A percentile compares a stretch with the other conserved stretches of the same genome.
phyloP scores from a whole-genome alignment of 2,329 filamentous ascomycete species.

The Talaromyces pinophilus region DNA sequence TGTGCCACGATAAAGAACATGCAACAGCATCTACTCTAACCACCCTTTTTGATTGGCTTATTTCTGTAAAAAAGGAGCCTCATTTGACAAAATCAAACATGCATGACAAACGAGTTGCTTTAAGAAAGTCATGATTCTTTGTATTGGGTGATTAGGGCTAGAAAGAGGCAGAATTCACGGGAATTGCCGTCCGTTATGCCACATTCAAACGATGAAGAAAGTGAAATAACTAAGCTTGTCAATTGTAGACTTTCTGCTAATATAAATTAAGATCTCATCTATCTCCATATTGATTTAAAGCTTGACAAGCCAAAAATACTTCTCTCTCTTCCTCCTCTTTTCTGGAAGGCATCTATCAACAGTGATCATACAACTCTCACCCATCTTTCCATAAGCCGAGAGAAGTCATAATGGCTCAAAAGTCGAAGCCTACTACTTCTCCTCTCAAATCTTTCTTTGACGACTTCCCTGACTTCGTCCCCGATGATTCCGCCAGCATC shows the following conservation, averaged over 20 bases:
- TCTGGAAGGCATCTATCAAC: background rate
- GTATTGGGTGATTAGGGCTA: background rate
- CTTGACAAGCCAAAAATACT: background rate
- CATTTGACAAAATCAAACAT: background rate
- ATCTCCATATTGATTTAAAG: background rate
- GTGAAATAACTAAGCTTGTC: too few species aligned
- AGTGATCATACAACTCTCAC: background rate
- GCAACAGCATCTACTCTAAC: background rate
- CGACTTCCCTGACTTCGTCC: conserved; percentile 25
- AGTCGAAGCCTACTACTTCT: background rate
- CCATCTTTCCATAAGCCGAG: background rate
- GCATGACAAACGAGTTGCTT: background rate
- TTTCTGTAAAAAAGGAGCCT: background rate
- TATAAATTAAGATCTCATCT: background rate
- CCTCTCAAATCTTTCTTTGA: conserved; percentile 21
- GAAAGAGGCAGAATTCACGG: background rate
- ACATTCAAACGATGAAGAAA: background rate
- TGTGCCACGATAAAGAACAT: background rate
- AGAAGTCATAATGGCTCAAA: background rate
- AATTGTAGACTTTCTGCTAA: background rate
- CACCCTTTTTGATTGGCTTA: background rate
- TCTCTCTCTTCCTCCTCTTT: background rate
- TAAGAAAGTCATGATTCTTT: background rate
- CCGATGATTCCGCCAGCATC: conserved; percentile 23
- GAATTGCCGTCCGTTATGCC: background rate